Evolutionary conservation across 257 asterid species (phyloP), one percentile per base, ranked within the genome.

Genomic region (Mentha longifolia): DNA sequence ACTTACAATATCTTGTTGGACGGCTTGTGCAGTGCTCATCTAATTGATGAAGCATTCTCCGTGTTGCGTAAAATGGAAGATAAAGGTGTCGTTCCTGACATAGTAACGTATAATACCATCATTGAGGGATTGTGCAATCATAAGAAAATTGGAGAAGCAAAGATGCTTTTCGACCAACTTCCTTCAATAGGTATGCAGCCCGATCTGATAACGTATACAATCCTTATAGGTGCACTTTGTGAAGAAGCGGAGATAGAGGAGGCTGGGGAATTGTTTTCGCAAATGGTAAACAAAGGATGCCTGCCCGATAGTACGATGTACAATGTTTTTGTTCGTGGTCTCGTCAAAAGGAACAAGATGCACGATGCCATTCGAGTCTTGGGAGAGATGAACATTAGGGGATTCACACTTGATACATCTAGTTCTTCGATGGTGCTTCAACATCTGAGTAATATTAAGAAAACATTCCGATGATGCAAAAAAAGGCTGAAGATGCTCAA

Each of bases 391-490:
- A 47, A n/a, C 10, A 8, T 1, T 13, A 8, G 33, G 13, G 72
- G 35, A 5, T 50, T 50, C 20, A 11, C 22, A 35, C 37, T 20
- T 16, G 35, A 35, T 35, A n/a, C 37, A 2, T 6, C 19, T 52
- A 73, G 62, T n/a, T 47, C 16, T 28, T 35, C 14, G 28, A 33
- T 72, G 76, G 16, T 72, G 25, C 14, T 50, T 50, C 46, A 37
- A 45, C 49, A 3, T 11, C 8, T 12, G 51, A 41, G 9, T 33
- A 61, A 61, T 19, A 22, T 39, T n/a, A 61, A 14, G 52, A 61
- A 50, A 39, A 9, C 39, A 35, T 0, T 28, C 31, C 31, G 3
- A 28, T 35, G 39, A 35, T 35, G 39, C 39, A 7, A 35, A 35
- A 35, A 35, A 5, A 7, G 39, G 39, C 1, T 35, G 39, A 35